Conservation (phyloP, 2,329 filamentous ascomycete species). For the Aspergillus pseudoterreus region DNA sequence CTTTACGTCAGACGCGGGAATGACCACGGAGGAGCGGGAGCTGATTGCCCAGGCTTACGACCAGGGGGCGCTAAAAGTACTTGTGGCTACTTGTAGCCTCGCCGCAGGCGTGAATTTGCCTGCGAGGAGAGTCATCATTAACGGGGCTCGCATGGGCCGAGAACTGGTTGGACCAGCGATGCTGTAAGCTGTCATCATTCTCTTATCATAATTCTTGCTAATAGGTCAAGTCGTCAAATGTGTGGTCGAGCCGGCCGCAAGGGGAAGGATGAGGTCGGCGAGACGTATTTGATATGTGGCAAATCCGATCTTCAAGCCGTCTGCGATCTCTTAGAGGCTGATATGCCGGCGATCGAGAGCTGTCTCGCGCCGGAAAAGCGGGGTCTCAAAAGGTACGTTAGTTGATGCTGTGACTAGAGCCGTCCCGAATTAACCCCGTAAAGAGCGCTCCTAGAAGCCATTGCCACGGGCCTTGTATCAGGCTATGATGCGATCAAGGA, state of each 20-base stretch:
- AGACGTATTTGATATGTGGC: conserved; percentile 73
- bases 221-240: conserved; percentile 62
- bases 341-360: conserved; percentile 66
- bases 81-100: conserved; percentile 73
- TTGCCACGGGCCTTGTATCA: conserved; percentile 65
- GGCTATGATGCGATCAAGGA: conserved; percentile 63
- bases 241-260: conserved; percentile 73
- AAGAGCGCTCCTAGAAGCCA: conserved; percentile 68
- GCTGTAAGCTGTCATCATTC: conserved; percentile 46
- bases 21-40: conserved; percentile 73
- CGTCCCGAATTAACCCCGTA: conserved; percentile 4
- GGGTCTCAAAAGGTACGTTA: conserved; percentile 60
- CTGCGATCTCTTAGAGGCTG: conserved; percentile 66
- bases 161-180: conserved; percentile 75
- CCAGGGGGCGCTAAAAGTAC: conserved; percentile 62
- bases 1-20: conserved; percentile 37
- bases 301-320: conserved; percentile 66
- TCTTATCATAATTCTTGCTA: conserved; percentile 14
- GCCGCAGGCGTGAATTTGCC: conserved; percentile 78
- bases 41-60: conserved; percentile 70
- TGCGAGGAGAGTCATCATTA: conserved; percentile 70
- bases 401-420: background rate
- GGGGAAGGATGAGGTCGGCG: conserved; percentile 72
- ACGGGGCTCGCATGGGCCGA: conserved; percentile 71
- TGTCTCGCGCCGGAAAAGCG: conserved; percentile 64